Base-by-base conservation (phyloP, 805 yeast genomes). In the Schizosaccharomyces japonicus region DNA sequence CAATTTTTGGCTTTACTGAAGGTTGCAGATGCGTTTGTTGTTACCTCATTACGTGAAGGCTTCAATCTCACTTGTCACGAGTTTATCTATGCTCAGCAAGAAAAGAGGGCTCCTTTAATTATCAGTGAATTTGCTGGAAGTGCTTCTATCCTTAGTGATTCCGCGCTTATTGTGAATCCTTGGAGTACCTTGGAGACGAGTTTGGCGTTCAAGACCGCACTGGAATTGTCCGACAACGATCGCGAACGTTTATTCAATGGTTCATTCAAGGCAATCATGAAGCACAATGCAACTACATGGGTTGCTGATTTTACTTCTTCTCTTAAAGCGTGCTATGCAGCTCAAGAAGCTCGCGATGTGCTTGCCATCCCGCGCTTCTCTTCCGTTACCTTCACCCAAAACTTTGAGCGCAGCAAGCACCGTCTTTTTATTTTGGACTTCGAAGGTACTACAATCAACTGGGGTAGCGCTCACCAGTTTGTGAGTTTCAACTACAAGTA, bases 41-140 rank as follows among this genome's bases (percentile, higher is more conserved):
- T 87, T 1, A 76, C 92, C 7, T 80, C 94, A 1, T 72, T 87
- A 68, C 76, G 98, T 58, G 98, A 90, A 61, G 98, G 98, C 25
- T 80, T 90, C 84, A 90, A 90, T 56, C 67, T 90, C 57, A 85
- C 96, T 0, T 87, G 95, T 55, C 98, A 90, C 58, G 98, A 90
- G 60, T 90, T 79, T 59, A 71, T 84, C 39, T 78, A 77, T 49
- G 80, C 93, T 25, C 72, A 90, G 1, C 49, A 52, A 25, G 52
- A 52, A 23, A 55, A 59, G 8, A 51, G 54, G 47, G 78, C 94
- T 0, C 94, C 95, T 1, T 68, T 87, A 52, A 70, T 90, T 44
- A 62, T 90, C 49, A 80, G 94, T 33, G 98, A 90, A 60, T 90
- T 90, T 56, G 84, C 95, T 1, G 98, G 98, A 1, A 80, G 94